These are phyloP conservation scores for Vitis hybrid DNA, from an alignment of 177 flowering plant genomes.

Conservation along the genomic window DNA sequence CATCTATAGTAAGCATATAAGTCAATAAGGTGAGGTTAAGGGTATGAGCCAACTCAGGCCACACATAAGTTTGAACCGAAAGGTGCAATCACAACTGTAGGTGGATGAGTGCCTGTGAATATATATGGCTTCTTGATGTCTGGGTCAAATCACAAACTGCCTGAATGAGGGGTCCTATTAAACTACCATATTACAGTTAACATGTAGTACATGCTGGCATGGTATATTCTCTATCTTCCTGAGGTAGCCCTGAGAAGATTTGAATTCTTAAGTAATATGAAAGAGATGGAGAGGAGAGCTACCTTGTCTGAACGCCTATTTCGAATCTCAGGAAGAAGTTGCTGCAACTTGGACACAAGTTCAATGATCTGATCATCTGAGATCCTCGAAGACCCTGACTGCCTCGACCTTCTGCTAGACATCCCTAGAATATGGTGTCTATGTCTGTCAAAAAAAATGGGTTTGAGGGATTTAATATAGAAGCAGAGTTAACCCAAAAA, in stretches of 20 bases:
- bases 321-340: conserved; percentile 66
- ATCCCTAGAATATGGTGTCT: conserved; percentile 16
- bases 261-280: too few species aligned
- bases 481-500: neutral
- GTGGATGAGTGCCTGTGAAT: neutral
- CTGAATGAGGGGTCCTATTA: too few species aligned
- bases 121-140: conserved; percentile 5
- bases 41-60: too few species aligned
- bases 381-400: conserved; percentile 48
- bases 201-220: too few species aligned
- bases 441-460: neutral
- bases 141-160: conserved; percentile 3
- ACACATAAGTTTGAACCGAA: too few species aligned
- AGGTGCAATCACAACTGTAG: neutral
- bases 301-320: conserved; percentile 66
- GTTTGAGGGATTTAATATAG: neutral
- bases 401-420: conserved; percentile 72
- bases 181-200: too few species aligned
- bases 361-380: conserved; percentile 64
- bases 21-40: too few species aligned
- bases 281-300: neutral
- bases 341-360: conserved; percentile 62
- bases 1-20: too few species aligned
- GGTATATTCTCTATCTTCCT: too few species aligned
- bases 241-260: too few species aligned